These are phyloP conservation scores for Grosmannia huntii DNA, from an alignment of 2,329 filamentous ascomycete species.

Conservation along the genomic window DNA sequence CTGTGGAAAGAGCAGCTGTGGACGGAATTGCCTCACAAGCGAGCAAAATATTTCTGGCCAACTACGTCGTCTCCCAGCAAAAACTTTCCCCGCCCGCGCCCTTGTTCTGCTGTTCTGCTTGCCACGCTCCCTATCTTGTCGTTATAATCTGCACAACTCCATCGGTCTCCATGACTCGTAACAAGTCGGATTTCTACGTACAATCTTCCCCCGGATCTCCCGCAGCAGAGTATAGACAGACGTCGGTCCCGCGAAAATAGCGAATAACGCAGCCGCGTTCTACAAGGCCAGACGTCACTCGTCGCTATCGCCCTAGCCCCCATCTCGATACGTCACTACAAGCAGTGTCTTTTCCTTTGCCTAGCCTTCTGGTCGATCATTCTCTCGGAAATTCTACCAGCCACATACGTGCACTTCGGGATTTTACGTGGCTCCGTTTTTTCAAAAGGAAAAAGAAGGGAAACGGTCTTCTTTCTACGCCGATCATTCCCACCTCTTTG, in stretches of 20 bases:
- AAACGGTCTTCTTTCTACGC: background rate
- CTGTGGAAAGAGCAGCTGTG: background rate
- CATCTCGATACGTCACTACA: no score
- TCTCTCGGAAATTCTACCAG: background rate
- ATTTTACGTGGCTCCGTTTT: background rate
- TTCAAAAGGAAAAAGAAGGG: background rate
- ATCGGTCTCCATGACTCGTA: background rate
- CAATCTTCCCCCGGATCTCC: background rate
- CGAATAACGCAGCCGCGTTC: background rate
- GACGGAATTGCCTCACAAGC: background rate
- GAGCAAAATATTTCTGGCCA: background rate
- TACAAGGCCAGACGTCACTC: background rate
- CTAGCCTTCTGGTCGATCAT: background rate
- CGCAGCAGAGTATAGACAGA: background rate
- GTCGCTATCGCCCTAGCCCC: background rate
- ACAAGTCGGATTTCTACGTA: background rate
- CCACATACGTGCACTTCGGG: background rate
- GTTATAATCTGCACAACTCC: background rate
- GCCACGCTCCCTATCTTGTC: background rate
- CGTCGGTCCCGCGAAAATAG: background rate
- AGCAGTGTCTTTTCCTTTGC: background rate
- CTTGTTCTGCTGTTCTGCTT: background rate
- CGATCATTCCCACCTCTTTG: background rate
- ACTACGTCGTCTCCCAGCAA: background rate
- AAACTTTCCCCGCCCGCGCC: background rate